Conservation (phyloP, 306 rosid genomes). For the Lathyrus tuberosus region DNA sequence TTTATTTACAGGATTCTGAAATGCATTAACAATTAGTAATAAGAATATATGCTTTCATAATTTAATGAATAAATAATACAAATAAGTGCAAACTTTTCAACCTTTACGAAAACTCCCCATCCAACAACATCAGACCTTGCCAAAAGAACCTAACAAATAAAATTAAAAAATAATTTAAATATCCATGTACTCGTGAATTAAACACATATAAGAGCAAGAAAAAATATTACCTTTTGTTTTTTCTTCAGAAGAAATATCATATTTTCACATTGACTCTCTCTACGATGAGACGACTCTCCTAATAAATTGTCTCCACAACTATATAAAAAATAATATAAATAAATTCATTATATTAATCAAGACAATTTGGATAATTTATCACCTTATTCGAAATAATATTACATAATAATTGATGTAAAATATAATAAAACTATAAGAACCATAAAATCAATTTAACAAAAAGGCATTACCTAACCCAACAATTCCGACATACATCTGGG, state of each 20-base stretch:
- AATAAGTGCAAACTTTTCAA: conserved; percentile 28
- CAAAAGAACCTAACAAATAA: conserved; percentile 67
- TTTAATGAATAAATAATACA: neutral
- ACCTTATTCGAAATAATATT: too few relatives aligned
- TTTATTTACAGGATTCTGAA: conserved; percentile 78
- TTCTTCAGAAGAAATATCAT: conserved; percentile 78
- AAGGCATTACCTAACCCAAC: conserved; percentile 80
- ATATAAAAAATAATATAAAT: conserved; percentile 36
- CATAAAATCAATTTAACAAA: neutral
- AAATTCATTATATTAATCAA: conserved; percentile 2
- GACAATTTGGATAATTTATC: too few relatives aligned
- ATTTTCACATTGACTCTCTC: conserved; percentile 85
- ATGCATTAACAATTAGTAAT: conserved; percentile 42
- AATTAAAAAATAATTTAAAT: conserved; percentile 30
- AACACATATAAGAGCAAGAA: conserved; percentile 9
- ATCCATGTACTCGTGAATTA: conserved; percentile 11
- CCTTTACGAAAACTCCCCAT: conserved; percentile 98
- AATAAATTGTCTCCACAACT: conserved; percentile 87
- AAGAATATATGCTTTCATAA: neutral
- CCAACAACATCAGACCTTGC: conserved; percentile 80
- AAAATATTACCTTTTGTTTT: conserved; percentile 73
- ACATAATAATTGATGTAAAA: neutral
- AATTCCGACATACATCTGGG: conserved; percentile 90
- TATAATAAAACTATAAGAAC: neutral
- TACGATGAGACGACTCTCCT: conserved; percentile 75